phyloP scores from a whole-genome alignment of 768 basidiomycete species.

The Macrolepiota dolichaula region DNA sequence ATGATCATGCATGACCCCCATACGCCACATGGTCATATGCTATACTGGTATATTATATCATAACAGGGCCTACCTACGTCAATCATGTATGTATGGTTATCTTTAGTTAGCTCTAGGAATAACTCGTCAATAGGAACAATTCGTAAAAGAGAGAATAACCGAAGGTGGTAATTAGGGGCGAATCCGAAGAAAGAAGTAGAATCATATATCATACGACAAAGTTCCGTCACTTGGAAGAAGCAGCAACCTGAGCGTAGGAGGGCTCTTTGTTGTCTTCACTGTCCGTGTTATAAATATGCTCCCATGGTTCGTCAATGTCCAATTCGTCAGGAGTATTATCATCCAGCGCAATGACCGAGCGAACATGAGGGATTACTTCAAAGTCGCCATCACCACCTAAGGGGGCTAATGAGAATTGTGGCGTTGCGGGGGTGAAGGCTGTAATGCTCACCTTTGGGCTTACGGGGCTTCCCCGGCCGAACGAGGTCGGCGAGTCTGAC shows the following conservation, averaged over 20 bases:
- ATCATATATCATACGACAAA: neutral
- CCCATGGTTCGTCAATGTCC: constrained; percentile 14
- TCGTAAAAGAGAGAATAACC: neutral
- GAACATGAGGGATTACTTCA: constrained; percentile 16
- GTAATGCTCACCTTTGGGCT: constrained; percentile 3
- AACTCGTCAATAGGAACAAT: neutral
- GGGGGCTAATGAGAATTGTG: neutral
- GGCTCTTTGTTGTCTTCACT: constrained; percentile 5
- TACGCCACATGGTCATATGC: neutral
- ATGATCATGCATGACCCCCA: too few relatives aligned
- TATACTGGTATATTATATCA: neutral
- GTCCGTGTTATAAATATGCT: constrained; percentile 9
- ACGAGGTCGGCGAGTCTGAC: constrained; percentile 16
- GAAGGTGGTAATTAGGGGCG: neutral
- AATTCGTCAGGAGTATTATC: constrained; percentile 11
- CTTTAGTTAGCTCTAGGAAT: neutral
- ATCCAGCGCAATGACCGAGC: constrained; percentile 18
- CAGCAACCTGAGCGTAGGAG: constrained; percentile 9
- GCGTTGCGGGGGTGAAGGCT: neutral
- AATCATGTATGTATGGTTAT: neutral
- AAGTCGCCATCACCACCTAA: constrained; percentile 13
- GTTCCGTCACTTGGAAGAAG: constrained; percentile 1
- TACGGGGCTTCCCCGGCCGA: constrained; percentile 1
- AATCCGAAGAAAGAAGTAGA: neutral
- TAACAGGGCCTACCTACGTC: too few relatives aligned